phyloP scores from a whole-genome alignment of 306 rosid species.

The Cicer bijugum region DNA sequence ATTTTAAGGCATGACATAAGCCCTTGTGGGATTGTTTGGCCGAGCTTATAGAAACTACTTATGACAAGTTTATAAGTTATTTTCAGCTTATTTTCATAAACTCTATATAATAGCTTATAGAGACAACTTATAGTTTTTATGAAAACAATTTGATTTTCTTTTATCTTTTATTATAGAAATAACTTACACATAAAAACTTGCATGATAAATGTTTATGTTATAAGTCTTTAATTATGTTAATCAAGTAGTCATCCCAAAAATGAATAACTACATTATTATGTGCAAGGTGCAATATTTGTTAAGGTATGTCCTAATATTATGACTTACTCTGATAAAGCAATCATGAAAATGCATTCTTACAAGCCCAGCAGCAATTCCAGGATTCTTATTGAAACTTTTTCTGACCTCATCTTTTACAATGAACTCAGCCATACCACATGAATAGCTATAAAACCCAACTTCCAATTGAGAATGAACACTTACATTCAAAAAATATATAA shows the following conservation, averaged over 20 bases:
- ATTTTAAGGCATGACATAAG: too few relatives aligned
- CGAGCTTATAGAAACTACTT: too few relatives aligned
- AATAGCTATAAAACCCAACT: conserved; percentile 59
- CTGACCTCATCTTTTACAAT: conserved; percentile 66
- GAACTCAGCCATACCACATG: conserved; percentile 65
- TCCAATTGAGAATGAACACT: conserved; percentile 59
- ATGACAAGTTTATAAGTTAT: too few relatives aligned
- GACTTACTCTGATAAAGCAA: conserved; percentile 75
- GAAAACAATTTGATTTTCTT: too few relatives aligned
- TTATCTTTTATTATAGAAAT: too few relatives aligned
- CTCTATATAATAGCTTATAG: too few relatives aligned
- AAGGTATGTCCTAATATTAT: conserved; percentile 21
- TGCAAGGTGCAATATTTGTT: neutral
- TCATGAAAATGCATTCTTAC: conserved; percentile 84
- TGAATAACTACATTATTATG: conserved; percentile 1
- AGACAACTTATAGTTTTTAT: too few relatives aligned
- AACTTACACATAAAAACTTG: too few relatives aligned
- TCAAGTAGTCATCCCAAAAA: neutral
- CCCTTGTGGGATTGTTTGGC: too few relatives aligned
- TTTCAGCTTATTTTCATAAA: too few relatives aligned
- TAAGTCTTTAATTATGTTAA: neutral
- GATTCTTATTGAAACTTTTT: conserved; percentile 43
- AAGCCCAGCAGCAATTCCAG: conserved; percentile 74
- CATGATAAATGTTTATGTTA: too few relatives aligned
- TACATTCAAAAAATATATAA: conserved; percentile 42